phyloP scores from a whole-genome alignment of 257 asterid genomes.

The Osmanthus fragrans region DNA sequence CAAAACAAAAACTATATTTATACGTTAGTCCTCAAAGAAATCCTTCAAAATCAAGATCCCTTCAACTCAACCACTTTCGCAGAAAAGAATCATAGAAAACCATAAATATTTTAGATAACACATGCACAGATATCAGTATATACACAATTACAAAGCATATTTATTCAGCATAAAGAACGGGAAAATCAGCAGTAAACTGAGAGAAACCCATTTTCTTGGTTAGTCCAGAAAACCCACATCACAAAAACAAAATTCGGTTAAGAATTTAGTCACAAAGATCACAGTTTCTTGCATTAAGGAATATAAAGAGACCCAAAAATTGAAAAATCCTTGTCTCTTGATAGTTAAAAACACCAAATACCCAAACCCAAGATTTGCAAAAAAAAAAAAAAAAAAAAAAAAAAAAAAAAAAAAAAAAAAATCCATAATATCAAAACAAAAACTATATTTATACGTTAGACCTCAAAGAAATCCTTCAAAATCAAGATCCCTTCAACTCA shows the following conservation, averaged over 20 bases:
- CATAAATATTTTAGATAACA: too few species aligned
- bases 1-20: not conserved
- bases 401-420: too few species aligned
- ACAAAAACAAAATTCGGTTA: not conserved
- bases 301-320: not conserved
- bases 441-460: not conserved
- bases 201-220: not conserved
- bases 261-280: not conserved
- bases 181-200: not conserved
- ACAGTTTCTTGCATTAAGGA: not conserved
- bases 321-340: not conserved
- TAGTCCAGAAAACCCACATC: not conserved
- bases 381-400: too few species aligned
- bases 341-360: not conserved
- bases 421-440: not conserved
- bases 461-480: not conserved
- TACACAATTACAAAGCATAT: not conserved
- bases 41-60: not conserved
- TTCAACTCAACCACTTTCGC: not conserved
- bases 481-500: not conserved
- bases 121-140: not conserved
- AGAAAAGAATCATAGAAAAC: too few species aligned
- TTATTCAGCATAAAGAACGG: not conserved
- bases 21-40: not conserved
- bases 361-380: not conserved